Evolutionary conservation across 441 rosid species (phyloP).

Genomic region (Monsonia emarginata): DNA sequence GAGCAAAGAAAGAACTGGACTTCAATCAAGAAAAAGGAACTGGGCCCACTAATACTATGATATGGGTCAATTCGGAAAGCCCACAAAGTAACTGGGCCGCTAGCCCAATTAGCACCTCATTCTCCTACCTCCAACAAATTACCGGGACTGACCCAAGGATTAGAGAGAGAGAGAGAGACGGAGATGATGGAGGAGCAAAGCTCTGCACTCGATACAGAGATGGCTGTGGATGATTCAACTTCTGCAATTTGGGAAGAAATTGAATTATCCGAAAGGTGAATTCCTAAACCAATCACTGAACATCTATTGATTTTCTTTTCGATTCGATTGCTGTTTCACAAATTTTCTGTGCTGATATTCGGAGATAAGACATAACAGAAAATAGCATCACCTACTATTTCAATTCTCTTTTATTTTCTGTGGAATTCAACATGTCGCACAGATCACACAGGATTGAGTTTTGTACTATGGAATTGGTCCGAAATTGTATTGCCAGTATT

Average conservation of each 20-base stretch:
- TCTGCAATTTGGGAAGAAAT: slow-evolving; percentile 46
- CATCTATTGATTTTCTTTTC: background rate
- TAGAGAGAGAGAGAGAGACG: background rate
- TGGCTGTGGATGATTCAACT: slow-evolving; percentile 26
- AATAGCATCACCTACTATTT: background rate
- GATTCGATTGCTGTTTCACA: background rate
- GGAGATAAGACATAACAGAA: background rate
- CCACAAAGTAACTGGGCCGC: no score
- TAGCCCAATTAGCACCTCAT: no score
- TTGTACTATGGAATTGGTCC: background rate
- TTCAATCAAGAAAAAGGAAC: no score
- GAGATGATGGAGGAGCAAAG: background rate
- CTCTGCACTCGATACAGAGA: slow-evolving; percentile 11
- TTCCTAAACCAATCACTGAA: background rate
- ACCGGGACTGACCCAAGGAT: background rate
- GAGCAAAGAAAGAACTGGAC: no score
- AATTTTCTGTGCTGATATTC: background rate
- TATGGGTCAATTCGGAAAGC: no score
- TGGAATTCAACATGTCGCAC: background rate
- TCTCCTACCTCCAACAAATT: background rate
- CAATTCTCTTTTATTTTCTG: background rate
- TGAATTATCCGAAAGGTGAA: slow-evolving; percentile 61
- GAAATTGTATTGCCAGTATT: background rate
- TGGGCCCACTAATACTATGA: no score
- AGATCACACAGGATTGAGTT: background rate